A percentile compares a stretch with the other conserved stretches of the same genome.
Conservation (phyloP, 2,329 filamentous ascomycete genomes). For the Dendryphion nanum region DNA sequence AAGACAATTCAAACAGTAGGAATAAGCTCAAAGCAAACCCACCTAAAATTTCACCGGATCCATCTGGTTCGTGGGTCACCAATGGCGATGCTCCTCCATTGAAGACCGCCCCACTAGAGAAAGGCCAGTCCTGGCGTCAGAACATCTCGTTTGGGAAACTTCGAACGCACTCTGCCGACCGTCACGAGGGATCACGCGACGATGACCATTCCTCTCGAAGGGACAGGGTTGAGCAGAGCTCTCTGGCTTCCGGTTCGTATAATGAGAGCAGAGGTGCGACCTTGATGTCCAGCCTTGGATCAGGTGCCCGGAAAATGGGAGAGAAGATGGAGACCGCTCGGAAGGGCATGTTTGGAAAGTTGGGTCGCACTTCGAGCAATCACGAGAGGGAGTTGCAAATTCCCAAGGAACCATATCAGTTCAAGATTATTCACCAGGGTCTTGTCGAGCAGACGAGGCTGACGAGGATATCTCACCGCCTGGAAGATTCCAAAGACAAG, state of each 20-base stretch:
- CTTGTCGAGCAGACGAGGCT: slow-evolving; percentile 85
- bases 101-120: slow-evolving; percentile 63
- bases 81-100: slow-evolving; percentile 46
- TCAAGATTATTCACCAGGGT: slow-evolving; percentile 82
- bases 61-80: slow-evolving; percentile 25
- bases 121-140: slow-evolving; percentile 66
- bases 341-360: slow-evolving; percentile 80
- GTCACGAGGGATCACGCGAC: slow-evolving; percentile 43
- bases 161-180: slow-evolving; percentile 73
- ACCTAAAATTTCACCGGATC: slow-evolving; percentile 28
- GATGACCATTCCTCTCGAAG: slow-evolving; percentile 25
- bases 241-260: slow-evolving; percentile 49
- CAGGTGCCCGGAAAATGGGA: slow-evolving; percentile 70
- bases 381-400: slow-evolving; percentile 63
- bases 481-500: slow-evolving; percentile 88
- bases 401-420: slow-evolving; percentile 77
- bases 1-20: slow-evolving; percentile 30
- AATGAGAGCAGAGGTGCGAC: slow-evolving; percentile 61
- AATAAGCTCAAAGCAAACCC: slow-evolving; percentile 33
- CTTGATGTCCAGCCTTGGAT: slow-evolving; percentile 72
- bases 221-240: slow-evolving; percentile 33
- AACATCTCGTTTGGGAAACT: slow-evolving; percentile 60
- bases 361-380: slow-evolving; percentile 67
- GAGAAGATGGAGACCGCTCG: slow-evolving; percentile 70
- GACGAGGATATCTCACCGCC: slow-evolving; percentile 84